Percentiles rank a stretch among this genome's conserved stretches.
These are phyloP conservation scores for Echites panduratus DNA, from an alignment of 257 asterid species.

Conservation along the genomic window DNA sequence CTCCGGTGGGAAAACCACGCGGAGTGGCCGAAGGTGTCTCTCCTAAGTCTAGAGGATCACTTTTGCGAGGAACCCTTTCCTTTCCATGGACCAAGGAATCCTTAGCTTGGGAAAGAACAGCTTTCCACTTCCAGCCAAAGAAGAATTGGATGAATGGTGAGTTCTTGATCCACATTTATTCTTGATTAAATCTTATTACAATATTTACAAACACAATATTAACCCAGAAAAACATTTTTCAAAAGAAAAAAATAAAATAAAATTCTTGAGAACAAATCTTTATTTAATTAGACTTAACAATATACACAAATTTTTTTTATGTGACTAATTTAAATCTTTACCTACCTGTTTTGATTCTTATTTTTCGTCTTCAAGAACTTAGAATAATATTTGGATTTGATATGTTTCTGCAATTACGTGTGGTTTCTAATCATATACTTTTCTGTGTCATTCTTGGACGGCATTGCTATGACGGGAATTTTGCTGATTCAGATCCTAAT, in stretches of 20 bases:
- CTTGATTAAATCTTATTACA: not conserved
- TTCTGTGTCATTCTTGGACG: slow-evolving; percentile 11
- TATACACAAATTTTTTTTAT: too few species aligned
- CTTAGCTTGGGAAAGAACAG: slow-evolving; percentile 33
- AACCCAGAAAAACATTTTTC: too few species aligned
- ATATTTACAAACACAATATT: too few species aligned
- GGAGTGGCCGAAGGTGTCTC: slow-evolving; percentile 31
- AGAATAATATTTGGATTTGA: too few species aligned
- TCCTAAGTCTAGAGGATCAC: slow-evolving; percentile 18
- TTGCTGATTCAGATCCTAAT: slow-evolving; percentile 59
- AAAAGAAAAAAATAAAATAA: too few species aligned
- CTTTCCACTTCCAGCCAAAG: slow-evolving; percentile 32
- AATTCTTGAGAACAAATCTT: too few species aligned
- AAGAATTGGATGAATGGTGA: slow-evolving; percentile 40
- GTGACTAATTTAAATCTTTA: too few species aligned
- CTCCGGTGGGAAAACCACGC: slow-evolving; percentile 7
- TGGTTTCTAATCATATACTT: not conserved
- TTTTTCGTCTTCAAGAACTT: too few species aligned
- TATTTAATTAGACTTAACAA: too few species aligned
- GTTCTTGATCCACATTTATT: not conserved
- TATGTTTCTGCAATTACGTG: not conserved
- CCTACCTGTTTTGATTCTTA: not conserved
- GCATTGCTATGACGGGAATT: slow-evolving; percentile 23
- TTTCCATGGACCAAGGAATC: slow-evolving; percentile 19
- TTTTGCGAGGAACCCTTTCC: not conserved